Evolutionary conservation across 1,139 yeast species (phyloP), one percentile per base, ranked within the genome.

Genomic region (Kodamaea fungicola): DNA sequence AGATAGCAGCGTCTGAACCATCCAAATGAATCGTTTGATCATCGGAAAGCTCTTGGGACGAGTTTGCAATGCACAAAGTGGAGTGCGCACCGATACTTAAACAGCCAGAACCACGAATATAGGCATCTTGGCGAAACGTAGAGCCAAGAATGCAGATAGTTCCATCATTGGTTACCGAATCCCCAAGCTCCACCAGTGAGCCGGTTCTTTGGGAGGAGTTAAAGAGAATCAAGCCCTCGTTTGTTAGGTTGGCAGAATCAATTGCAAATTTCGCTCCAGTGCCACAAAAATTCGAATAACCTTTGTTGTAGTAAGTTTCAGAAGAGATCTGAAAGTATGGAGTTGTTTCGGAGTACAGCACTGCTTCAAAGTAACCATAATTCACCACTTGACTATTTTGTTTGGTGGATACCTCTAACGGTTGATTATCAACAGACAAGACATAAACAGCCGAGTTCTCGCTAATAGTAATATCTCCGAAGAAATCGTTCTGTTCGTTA

Each of bases 241-340:
- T 63, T 3, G 41, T 40, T 59, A 61, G 63, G n/a, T 28, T 30
- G 12, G 41, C 25, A 3, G 62, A 48, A 12, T 53, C 43, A 19
- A 59, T 51, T 8, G 53, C 28, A 8, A 52, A 52, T 16, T 41
- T 28, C 8, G 50, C 40, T 10, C 62, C 59, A 31, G 46, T 49
- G 24, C 57, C 57, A 30, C 55, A 61, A 23, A 61, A 47, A 44
- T 49, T 62, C 45, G 62, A 47, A 25, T 51, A 44, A 38, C 68
- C 69, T 35, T 48, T 47, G 38, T 64, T 64, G 13, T 12, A 10
- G 42, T 64, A 63, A 8, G 48, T 32, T 5, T 34, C 37, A 8
- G 26, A n/a, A n/a, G 26, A 23, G 26, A 23, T 23, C 10, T 23
- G 26, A n/a, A 23, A 23, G 6, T 4, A 8, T 4, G 26, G 26